Evolutionary conservation across 345 rosid genomes (phyloP), one percentile per base, ranked within the genome.

Genomic region (Ceriops zippeliana): DNA sequence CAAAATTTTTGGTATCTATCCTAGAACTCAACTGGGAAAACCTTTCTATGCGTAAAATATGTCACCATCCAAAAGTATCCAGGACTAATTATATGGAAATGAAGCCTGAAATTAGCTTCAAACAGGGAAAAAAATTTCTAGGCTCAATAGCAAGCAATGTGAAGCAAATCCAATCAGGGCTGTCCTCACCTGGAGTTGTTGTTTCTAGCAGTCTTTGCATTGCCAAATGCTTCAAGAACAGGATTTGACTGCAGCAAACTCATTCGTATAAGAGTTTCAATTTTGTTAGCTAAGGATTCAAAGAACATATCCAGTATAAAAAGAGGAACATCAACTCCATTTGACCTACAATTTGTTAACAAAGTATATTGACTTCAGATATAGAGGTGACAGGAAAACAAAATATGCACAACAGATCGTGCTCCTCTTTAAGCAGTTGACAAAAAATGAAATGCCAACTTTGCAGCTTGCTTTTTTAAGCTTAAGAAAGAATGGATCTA

Each of bases 201-300:
- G 80, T 92, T 92, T 74, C 83, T 88, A 61, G 85, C 96, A 28
- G 98, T 92, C 84, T 92, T 92, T 31, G 96, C 98, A 70, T 92
- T 92, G 67, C 98, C 98, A 80, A 92, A 92, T 58, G 98, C 98
- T 79, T 92, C 98, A 13, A 92, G 91, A 76, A 90, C 95, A 67
- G 96, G 96, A 84, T 92, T 92, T 61, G 98, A 92, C 98, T 90
- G 87, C 88, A 86, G 37, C 63, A 66, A 35, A 66, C 65, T 72
- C 63, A 58, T 73, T 74, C 73, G 75, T 38, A 66, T 47, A 75
- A 34, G 49, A 59, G 46, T 42, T 54, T 64, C 26, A 76, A 51
- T 26, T 56, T 32, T n/a, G 63, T 49, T 61, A 52, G 28, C 37
- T 35, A 61, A 35, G 63, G 60, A 49, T 52, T 5, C 62, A 58